These are phyloP conservation scores for Neurospora cerealis DNA, from an alignment of 495 filamentous ascomycete species.

Conservation along the genomic window DNA sequence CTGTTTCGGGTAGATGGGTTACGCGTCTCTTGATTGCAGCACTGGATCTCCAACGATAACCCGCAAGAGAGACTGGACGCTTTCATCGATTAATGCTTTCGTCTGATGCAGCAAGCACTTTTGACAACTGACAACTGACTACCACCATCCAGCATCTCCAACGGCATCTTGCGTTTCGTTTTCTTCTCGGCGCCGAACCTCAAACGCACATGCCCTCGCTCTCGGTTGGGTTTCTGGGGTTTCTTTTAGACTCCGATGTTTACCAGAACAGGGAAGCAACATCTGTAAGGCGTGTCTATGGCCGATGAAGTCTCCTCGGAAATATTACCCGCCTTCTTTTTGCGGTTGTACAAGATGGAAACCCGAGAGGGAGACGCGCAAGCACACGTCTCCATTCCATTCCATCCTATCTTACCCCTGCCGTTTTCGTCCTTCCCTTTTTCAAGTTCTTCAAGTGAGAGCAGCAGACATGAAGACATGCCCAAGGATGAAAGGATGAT, in stretches of 20 bases:
- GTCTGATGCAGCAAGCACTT: neutral
- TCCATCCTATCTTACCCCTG: neutral
- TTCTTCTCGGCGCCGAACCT: neutral
- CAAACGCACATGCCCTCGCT: neutral
- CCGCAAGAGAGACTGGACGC: neutral
- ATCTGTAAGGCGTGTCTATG: neutral
- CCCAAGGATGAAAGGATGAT: neutral
- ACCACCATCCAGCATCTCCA: neutral
- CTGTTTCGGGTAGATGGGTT: neutral
- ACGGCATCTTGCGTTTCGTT: neutral
- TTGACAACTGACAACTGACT: neutral
- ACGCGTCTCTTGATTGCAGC: neutral
- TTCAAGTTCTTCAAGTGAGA: neutral
- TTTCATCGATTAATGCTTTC: neutral
- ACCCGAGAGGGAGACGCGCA: neutral
- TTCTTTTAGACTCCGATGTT: neutral
- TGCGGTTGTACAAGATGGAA: neutral
- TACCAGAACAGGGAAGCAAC: neutral
- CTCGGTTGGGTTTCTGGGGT: neutral
- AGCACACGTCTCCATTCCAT: neutral
- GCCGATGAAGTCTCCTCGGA: neutral
- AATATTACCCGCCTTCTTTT: neutral
- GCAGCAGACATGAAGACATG: neutral
- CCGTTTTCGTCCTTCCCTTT: neutral
- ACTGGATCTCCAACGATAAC: neutral